Evolutionary conservation across 2,329 filamentous ascomycete species (phyloP), one percentile per base, ranked within the genome.

Genomic region (Samsoniella hepiali): DNA sequence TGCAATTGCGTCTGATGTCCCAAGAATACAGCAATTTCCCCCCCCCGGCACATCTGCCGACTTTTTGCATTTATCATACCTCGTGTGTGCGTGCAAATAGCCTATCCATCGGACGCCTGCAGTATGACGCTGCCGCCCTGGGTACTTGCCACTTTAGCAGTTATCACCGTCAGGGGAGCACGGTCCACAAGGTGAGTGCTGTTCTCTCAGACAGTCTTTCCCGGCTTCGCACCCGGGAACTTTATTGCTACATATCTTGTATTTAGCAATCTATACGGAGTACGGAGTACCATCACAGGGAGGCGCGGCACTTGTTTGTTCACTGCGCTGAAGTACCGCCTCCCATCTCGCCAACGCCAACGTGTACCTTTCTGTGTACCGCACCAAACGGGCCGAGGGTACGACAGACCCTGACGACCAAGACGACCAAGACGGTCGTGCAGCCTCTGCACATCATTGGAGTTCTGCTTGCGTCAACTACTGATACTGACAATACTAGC

Each of bases 311-410:
- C 34, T 38, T 38, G 34, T 2, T 15, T 40, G 10, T 15, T 40
- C 11, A 22, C 22, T 22, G 22, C 22, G 22, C 22, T 22, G 22
- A 22, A 22, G 29, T 36, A 34, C 31, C 38, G 3, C 22, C 15
- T 40, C 22, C 22, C 34, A 61, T 17, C 50, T 42, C 10, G 42
- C 31, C 56, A 44, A 53, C 34, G 27, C 34, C 53, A 57, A 56
- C 60, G 60, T 50, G 60, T 62, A 57, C 60, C 42, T 22, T 22
- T 57, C 40, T 62, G 32, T 44, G 57, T 42, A 40, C 47, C 36
- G 47, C 36, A 45, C 38, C 60, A 63, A 63, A 44, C 60, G 53
- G 60, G 53, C 60, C 60, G 51, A n/a, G 29, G 13, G 22, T 22
- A 47, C 29, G 42, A 22, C 8, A 8, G 29, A 22, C 31, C 9